Evolutionary conservation across 768 basidiomycete genomes (phyloP), one percentile per base, ranked within the genome.

Genomic region (Lactifluus piperatus): DNA sequence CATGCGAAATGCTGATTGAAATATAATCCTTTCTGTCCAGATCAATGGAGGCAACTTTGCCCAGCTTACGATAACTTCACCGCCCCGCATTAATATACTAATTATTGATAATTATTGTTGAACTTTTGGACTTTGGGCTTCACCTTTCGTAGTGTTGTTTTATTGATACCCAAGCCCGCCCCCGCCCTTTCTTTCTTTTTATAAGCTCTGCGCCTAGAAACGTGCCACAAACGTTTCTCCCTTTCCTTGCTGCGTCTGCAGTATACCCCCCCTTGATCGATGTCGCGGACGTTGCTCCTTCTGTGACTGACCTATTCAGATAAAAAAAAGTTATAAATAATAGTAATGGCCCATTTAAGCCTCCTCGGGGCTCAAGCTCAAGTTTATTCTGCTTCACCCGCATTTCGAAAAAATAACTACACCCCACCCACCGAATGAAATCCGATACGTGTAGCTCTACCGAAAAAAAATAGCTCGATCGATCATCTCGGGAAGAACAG

Each of bases 1-100:
- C 13, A 36, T 10, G 18, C 4, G 18, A 45, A 16, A 6, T n/a
- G 20, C 32, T 29, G 18, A 24, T 13, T 8, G 22, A 36, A 27
- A 9, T n/a, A n/a, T n/a, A n/a, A n/a, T n/a, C n/a, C n/a, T n/a
- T n/a, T n/a, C 8, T 26, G 2, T 48, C 18, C 45, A 63, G 62
- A n/a, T 1, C 26, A 44, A 30, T 56, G 54, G 62, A 26, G 30
- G 10, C 18, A 29, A 3, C 53, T 62, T 34, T 58, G 57, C 36
- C n/a, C 43, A 1, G 26, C n/a, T n/a, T 62, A 58, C 53, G 22
- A 58, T 11, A 3, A 27, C 2, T 58, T 51, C 39, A 16, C n/a
- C 16, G n/a, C 29, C 26, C 3, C 20, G 41, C 2, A 18, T n/a
- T 39, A n/a, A n/a, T 18, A 18, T 39, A 14, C 18, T 39, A 39